phyloP scores from a whole-genome alignment of 768 basidiomycete species.

The Hericium coralloides region DNA sequence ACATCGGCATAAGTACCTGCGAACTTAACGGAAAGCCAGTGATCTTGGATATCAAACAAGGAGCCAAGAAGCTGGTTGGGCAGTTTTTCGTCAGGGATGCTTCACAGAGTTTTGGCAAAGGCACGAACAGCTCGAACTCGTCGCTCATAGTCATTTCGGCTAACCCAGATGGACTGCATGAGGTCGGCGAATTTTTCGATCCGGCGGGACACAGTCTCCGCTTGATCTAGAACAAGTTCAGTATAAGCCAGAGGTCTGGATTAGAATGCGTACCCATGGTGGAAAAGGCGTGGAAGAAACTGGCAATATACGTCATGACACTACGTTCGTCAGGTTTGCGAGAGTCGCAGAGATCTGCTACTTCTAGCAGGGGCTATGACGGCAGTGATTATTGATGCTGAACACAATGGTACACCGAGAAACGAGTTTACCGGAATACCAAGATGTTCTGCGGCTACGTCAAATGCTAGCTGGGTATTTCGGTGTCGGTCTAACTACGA shows the following conservation, averaged over 20 bases:
- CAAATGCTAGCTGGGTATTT: constrained; percentile 84
- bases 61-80: constrained; percentile 50
- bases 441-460: constrained; percentile 78
- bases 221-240: constrained; percentile 56
- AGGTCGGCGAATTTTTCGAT: constrained; percentile 95
- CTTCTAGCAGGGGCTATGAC: constrained; percentile 84
- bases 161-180: constrained; percentile 87
- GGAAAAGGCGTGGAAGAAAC: constrained; percentile 97
- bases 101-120: neutral
- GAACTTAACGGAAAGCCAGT: constrained; percentile 62
- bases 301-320: constrained; percentile 97
- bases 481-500: constrained; percentile 65
- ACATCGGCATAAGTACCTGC: constrained; percentile 75
- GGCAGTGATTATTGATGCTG: neutral
- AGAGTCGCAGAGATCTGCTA: constrained; percentile 87
- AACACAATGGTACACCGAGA: neutral
- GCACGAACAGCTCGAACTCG: constrained; percentile 59
- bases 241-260: neutral
- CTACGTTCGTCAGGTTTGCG: constrained; percentile 89
- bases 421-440: constrained; percentile 67
- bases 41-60: constrained; percentile 53
- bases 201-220: constrained; percentile 86
- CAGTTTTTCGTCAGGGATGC: too few species aligned
- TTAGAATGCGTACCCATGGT: constrained; percentile 66
- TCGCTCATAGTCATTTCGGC: constrained; percentile 86